Percentiles rank a stretch among this genome's conserved stretches.
These are phyloP conservation scores for Amylostereum chailletii DNA, from an alignment of 1,284 basidiomycete genomes.

Conservation along the genomic window DNA sequence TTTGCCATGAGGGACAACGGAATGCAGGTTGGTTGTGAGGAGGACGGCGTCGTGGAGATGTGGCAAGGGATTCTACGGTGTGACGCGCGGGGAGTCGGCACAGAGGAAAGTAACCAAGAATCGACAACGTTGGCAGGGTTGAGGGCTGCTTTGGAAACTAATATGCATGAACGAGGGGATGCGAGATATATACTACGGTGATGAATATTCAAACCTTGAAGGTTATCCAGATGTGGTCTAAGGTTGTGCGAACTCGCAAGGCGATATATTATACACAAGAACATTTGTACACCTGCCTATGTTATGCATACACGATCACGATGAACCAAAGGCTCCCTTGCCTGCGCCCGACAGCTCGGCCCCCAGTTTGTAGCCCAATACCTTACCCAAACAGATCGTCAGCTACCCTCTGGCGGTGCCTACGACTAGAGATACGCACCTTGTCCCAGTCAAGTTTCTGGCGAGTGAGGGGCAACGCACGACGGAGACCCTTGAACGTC, in stretches of 20 bases:
- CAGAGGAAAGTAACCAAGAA: neutral
- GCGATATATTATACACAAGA: neutral
- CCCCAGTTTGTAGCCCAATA: constrained; percentile 80
- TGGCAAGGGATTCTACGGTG: constrained; percentile 60
- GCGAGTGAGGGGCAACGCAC: constrained; percentile 85
- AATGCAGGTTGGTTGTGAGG: constrained; percentile 67
- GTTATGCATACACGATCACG: constrained; percentile 12
- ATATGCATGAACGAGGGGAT: neutral
- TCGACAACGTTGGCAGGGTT: constrained; percentile 6
- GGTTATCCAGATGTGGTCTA: too few species aligned
- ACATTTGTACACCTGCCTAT: neutral
- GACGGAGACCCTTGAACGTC: constrained; percentile 82
- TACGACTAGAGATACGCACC: constrained; percentile 32
- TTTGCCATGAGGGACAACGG: constrained; percentile 63
- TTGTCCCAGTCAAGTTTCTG: constrained; percentile 94
- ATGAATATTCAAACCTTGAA: too few species aligned
- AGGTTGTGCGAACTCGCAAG: too few species aligned
- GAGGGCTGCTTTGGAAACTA: neutral
- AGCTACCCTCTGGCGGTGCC: neutral
- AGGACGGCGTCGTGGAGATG: constrained; percentile 51
- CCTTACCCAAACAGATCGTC: constrained; percentile 28
- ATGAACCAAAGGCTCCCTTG: constrained; percentile 47
- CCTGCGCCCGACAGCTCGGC: constrained; percentile 67
- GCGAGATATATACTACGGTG: too few species aligned
- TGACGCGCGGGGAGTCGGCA: constrained; percentile 15